Evolutionary conservation across 2,329 filamentous ascomycete genomes (phyloP).

Genomic region (Beauveria asiatica): DNA sequence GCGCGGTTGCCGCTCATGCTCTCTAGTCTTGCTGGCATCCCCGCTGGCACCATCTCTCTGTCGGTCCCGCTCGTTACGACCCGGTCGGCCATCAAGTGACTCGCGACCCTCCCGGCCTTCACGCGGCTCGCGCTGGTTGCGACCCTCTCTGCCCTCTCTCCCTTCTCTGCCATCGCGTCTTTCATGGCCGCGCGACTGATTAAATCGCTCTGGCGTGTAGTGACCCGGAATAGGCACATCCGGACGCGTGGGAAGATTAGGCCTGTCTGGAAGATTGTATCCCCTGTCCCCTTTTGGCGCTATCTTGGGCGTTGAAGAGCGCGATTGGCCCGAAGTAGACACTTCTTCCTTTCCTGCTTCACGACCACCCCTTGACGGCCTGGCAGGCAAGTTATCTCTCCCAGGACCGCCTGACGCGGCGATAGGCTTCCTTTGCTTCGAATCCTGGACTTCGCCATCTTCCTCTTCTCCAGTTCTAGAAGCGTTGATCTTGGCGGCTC

Average conservation of each 20-base stretch:
- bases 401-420: slow-evolving; percentile 10
- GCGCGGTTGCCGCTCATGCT: slow-evolving; percentile 25
- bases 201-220: slow-evolving; percentile 37
- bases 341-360: slow-evolving; percentile 21
- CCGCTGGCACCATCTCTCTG: background rate
- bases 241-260: slow-evolving; percentile 46
- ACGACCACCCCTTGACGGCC: slow-evolving; percentile 20
- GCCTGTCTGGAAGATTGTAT: slow-evolving; percentile 29
- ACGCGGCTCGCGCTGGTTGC: slow-evolving; percentile 27
- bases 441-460: slow-evolving; percentile 65
- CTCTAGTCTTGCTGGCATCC: slow-evolving; percentile 10
- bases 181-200: slow-evolving; percentile 32
- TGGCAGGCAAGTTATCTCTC: slow-evolving; percentile 28
- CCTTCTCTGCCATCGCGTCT: slow-evolving; percentile 30
- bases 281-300: slow-evolving; percentile 18
- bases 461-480: slow-evolving; percentile 44
- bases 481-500: slow-evolving; percentile 27
- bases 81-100: slow-evolving; percentile 22
- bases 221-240: slow-evolving; percentile 47
- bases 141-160: slow-evolving; percentile 24
- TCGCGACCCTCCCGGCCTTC: slow-evolving; percentile 32
- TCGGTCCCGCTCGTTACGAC: slow-evolving; percentile 14
- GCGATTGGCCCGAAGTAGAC: slow-evolving; percentile 14
- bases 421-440: slow-evolving; percentile 24
- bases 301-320: slow-evolving; percentile 21